phyloP scores from a whole-genome alignment of 2,329 filamentous ascomycete genomes.

The Diaporthe vexans region DNA sequence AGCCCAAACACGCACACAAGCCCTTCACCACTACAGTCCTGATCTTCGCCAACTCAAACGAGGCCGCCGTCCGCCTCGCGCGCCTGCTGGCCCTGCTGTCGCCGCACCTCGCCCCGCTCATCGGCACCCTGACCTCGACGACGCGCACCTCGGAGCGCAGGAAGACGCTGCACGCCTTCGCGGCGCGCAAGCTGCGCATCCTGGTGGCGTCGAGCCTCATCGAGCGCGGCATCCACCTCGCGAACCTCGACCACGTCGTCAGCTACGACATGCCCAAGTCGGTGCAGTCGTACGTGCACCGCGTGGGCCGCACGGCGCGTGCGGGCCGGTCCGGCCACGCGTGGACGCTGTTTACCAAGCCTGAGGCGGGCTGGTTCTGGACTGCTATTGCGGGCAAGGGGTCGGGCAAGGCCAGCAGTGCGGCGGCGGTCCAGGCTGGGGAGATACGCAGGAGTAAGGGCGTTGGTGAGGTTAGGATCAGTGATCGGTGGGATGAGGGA shows the following conservation, averaged over 20 bases:
- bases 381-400: slow-evolving; percentile 78
- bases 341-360: slow-evolving; percentile 87
- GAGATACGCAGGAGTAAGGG: slow-evolving; percentile 56
- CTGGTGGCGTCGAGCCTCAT: slow-evolving; percentile 95
- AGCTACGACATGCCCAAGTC: slow-evolving; percentile 94
- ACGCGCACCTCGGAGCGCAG: slow-evolving; percentile 79
- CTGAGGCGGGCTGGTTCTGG: slow-evolving; percentile 93
- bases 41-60: slow-evolving; percentile 93
- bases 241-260: slow-evolving; percentile 84
- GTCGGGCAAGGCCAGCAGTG: slow-evolving; percentile 50
- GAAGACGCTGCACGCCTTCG: slow-evolving; percentile 77
- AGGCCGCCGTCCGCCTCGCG: slow-evolving; percentile 87
- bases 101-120: slow-evolving; percentile 67
- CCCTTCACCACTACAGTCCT: slow-evolving; percentile 67
- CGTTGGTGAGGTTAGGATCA: slow-evolving; percentile 64
- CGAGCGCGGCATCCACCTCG: slow-evolving; percentile 88
- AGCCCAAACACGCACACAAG: slow-evolving; percentile 19
- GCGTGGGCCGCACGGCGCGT: slow-evolving; percentile 90
- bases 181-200: slow-evolving; percentile 73
- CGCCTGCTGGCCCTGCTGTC: slow-evolving; percentile 80
- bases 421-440: slow-evolving; percentile 47
- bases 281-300: slow-evolving; percentile 87
- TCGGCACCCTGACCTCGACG: slow-evolving; percentile 83
- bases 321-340: slow-evolving; percentile 82
- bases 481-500: slow-evolving; percentile 61